Evolutionary conservation across 2,329 filamentous ascomycete genomes (phyloP).

Genomic region (Penicillium rolfsii): DNA sequence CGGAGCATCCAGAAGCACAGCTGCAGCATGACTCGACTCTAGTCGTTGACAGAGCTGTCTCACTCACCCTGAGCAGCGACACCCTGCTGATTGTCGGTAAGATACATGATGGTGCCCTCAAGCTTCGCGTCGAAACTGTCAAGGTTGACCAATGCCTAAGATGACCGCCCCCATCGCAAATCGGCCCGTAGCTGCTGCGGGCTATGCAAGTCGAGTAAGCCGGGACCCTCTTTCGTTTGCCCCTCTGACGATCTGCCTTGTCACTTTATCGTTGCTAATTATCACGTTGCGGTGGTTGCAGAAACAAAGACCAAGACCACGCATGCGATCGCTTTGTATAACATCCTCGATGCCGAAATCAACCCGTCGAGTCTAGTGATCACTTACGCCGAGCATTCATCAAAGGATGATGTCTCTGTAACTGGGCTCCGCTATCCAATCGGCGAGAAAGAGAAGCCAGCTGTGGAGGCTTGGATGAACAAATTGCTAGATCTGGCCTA

Average conservation of each 20-base stretch:
- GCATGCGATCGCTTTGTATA: slow-evolving; percentile 73
- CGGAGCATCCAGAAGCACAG: slow-evolving; percentile 38
- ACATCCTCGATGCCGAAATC: slow-evolving; percentile 79
- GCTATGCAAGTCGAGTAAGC: slow-evolving; percentile 53
- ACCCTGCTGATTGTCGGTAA: slow-evolving; percentile 63
- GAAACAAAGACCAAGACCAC: slow-evolving; percentile 51
- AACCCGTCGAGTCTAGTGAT: slow-evolving; percentile 66
- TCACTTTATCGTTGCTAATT: slow-evolving; percentile 19
- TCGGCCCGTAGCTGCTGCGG: slow-evolving; percentile 60
- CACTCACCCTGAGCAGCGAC: slow-evolving; percentile 63
- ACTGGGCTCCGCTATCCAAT: slow-evolving; percentile 65
- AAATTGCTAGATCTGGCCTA: slow-evolving; percentile 72
- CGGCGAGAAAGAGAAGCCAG: slow-evolving; percentile 53
- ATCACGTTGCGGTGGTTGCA: slow-evolving; percentile 22
- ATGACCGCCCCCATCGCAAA: slow-evolving; percentile 58
- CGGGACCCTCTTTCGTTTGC: slow-evolving; percentile 12
- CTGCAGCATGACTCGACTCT: slow-evolving; percentile 53
- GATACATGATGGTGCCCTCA: slow-evolving; percentile 15
- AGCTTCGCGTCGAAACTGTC: neutral
- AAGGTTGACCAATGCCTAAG: slow-evolving; percentile 38
- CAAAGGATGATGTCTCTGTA: slow-evolving; percentile 64
- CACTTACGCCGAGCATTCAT: slow-evolving; percentile 67
- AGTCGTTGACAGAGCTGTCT: slow-evolving; percentile 60
- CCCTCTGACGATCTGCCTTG: slow-evolving; percentile 11
- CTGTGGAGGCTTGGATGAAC: slow-evolving; percentile 64